Conservation (phyloP, 1,284 basidiomycete genomes). For the Pseudozyma thailandica region DNA sequence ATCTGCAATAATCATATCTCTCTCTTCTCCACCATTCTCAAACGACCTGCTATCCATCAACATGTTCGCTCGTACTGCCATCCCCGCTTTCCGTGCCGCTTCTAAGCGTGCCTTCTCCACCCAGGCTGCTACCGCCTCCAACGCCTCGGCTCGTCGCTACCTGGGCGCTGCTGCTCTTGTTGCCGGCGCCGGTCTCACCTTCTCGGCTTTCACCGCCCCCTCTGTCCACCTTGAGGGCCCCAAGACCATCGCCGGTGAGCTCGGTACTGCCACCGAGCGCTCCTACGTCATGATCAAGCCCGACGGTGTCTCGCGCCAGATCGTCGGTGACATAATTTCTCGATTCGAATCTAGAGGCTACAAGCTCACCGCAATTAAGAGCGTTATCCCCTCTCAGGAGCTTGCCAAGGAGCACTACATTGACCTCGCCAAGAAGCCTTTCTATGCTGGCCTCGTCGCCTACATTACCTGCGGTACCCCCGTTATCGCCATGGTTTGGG, state of each 20-base stretch:
- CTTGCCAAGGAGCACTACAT: slow-evolving; percentile 63
- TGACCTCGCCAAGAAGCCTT: slow-evolving; percentile 61
- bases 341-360: slow-evolving; percentile 61
- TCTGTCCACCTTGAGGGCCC: slow-evolving; percentile 67
- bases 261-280: slow-evolving; percentile 69
- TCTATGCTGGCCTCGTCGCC: slow-evolving; percentile 56
- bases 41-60: slow-evolving; percentile 1
- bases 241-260: slow-evolving; percentile 70
- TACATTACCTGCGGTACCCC: slow-evolving; percentile 64
- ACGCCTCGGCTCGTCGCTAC: slow-evolving; percentile 39
- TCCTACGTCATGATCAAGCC: slow-evolving; percentile 71
- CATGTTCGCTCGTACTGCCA: slow-evolving; percentile 49
- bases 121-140: slow-evolving; percentile 32
- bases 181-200: slow-evolving; percentile 46
- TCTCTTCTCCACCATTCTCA: background rate
- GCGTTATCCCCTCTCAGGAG: slow-evolving; percentile 33
- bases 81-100: slow-evolving; percentile 44
- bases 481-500: slow-evolving; percentile 65
- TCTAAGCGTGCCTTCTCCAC: slow-evolving; percentile 51
- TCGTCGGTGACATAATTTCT: slow-evolving; percentile 62
- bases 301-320: slow-evolving; percentile 61
- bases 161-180: slow-evolving; percentile 47
- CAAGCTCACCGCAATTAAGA: slow-evolving; percentile 39
- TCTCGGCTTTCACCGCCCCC: slow-evolving; percentile 39
- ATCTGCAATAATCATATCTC: background rate